Conservation (phyloP, 2,329 filamentous ascomycete genomes). For the Aspergillus piperis region DNA sequence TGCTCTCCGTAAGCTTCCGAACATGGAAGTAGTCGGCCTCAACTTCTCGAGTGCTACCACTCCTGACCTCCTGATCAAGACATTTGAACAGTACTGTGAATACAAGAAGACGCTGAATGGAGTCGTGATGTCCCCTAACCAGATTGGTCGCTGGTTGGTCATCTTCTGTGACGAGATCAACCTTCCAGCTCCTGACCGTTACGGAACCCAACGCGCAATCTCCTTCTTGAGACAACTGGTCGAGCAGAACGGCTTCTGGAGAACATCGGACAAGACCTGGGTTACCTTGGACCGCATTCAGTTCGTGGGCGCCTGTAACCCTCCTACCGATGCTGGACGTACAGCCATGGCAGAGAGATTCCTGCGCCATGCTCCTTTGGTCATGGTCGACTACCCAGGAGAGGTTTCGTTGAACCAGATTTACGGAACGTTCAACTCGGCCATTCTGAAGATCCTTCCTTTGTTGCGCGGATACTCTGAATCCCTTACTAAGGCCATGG, state of each 20-base stretch:
- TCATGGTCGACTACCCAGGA: conserved; percentile 99
- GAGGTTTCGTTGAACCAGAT: conserved; percentile 94
- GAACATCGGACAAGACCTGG: conserved; percentile 96
- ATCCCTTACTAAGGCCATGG: conserved; percentile 94
- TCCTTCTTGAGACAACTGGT: conserved; percentile 96
- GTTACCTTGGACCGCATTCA: conserved; percentile 97
- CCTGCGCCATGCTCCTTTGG: conserved; percentile 92
- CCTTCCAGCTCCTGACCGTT: conserved; percentile 93
- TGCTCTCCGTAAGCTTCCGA: conserved; percentile 90
- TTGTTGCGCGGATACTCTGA: conserved; percentile 94
- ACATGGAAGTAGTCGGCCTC: conserved; percentile 98
- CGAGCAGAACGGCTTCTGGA: conserved; percentile 99
- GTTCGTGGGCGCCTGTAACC: conserved; percentile 98
- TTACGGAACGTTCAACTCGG: conserved; percentile 96
- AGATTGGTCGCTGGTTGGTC: conserved; percentile 96
- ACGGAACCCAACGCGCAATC: conserved; percentile 95
- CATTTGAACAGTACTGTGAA: conserved; percentile 98
- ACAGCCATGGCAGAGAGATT: conserved; percentile 92
- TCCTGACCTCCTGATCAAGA: conserved; percentile 96
- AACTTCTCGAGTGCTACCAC: conserved; percentile 99
- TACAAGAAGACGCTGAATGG: conserved; percentile 98
- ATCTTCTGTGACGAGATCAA: conserved; percentile 99
- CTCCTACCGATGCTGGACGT: conserved; percentile 93
- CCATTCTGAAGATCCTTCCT: conserved; percentile 94
- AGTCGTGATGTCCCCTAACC: conserved; percentile 90